Conservation (phyloP, 495 filamentous ascomycete species). For the Penicillium maclennaniae region DNA sequence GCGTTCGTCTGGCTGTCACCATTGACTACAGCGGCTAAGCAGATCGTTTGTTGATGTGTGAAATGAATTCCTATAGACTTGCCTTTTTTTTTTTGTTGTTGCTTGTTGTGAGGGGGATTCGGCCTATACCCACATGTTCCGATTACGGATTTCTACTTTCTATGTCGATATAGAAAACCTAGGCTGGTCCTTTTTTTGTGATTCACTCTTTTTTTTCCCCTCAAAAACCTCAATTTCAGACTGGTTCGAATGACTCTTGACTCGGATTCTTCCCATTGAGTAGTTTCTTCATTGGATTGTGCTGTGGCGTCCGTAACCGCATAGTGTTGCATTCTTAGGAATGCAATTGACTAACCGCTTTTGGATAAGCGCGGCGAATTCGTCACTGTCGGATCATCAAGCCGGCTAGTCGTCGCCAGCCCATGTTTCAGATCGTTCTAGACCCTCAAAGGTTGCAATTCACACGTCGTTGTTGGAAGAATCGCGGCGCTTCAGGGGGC, state of each 20-base stretch:
- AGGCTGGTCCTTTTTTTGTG: slow-evolving; percentile 20
- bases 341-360: background rate
- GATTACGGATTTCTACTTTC: slow-evolving; percentile 8
- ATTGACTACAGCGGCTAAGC: slow-evolving; percentile 32
- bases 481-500: too few relatives aligned
- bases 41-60: slow-evolving; percentile 1
- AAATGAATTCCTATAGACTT: background rate
- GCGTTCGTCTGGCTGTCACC: slow-evolving; percentile 27
- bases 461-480: background rate
- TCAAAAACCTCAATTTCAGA: slow-evolving; percentile 1
- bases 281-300: background rate
- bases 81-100: too few relatives aligned
- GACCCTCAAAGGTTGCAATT: too few relatives aligned
- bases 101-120: slow-evolving; percentile 2
- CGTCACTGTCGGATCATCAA: background rate
- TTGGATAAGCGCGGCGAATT: slow-evolving; percentile 1
- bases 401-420: background rate
- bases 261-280: background rate
- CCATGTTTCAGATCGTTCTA: background rate
- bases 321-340: slow-evolving; percentile 18
- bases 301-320: slow-evolving; percentile 14
- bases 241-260: background rate
- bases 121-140: slow-evolving; percentile 17
- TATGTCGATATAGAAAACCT: slow-evolving; percentile 20
- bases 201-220: slow-evolving; percentile 1